Evolutionary conservation across 176 grass and related monocot species (phyloP), one percentile per base, ranked within the genome.

Genomic region (Pharus latifolius): DNA sequence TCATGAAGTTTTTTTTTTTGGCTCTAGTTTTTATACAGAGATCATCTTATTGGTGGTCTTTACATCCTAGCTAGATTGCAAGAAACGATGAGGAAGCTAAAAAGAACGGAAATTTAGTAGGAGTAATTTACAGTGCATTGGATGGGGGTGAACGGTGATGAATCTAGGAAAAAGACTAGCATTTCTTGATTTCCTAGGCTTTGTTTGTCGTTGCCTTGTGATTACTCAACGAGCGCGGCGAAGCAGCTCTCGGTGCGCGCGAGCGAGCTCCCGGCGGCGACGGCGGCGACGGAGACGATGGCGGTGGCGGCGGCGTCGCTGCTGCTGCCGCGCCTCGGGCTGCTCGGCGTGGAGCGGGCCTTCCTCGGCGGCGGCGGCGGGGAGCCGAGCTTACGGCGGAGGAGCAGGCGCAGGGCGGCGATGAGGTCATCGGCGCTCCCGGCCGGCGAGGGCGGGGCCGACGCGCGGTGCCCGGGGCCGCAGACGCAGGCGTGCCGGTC

Each of bases 231-330:
- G 44, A 91, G 87, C 23, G 84, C 80, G 11, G 87, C 67, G 73
- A 96, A 91, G 84, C 91, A 85, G 42, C 87, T 91, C 55, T 79
- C 84, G 0, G 83, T 81, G 2, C 84, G 56, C 11, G 71, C 65
- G 27, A 88, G 86, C 34, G 71, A 24, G 30, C 23, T 32, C 0
- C 24, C 52, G 13, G 33, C 30, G n/a, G n/a, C n/a, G n/a, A n/a
- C n/a, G n/a, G n/a, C n/a, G n/a, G n/a, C n/a, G n/a, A n/a, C n/a
- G n/a, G n/a, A n/a, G n/a, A n/a, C n/a, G n/a, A n/a, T n/a, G n/a
- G n/a, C n/a, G 49, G 33, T 0, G 45, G 10, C 17, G 44, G 1
- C 6, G 60, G 3, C 18, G 16, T 22, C 22, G 65, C 38, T 49
- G 25, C 1, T 7, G 19, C 3, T 37, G 42, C 48, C 75, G 28